Percentiles rank a stretch among this genome's conserved stretches.
Evolutionary conservation across 495 filamentous ascomycete genomes (phyloP).

Genomic region (Hypoxylon cercidicola): DNA sequence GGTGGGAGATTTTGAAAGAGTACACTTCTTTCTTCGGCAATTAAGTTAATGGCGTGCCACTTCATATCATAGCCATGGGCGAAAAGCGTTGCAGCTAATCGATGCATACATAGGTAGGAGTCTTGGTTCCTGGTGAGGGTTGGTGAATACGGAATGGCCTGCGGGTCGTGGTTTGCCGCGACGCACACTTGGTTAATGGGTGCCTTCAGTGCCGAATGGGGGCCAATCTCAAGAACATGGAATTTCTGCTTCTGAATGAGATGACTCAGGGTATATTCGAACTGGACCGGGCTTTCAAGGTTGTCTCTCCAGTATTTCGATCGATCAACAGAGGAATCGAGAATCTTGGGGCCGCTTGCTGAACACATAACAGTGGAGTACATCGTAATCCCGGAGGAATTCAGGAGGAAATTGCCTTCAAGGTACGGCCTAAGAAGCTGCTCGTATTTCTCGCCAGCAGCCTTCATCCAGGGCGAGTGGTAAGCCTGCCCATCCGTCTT

Average conservation of each 20-base stretch:
- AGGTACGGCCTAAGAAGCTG: slow-evolving; percentile 21
- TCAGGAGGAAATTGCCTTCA: neutral
- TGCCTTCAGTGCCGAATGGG: neutral
- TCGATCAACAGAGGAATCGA: too few species aligned
- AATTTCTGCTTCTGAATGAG: neutral
- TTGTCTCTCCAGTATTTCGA: slow-evolving; percentile 10
- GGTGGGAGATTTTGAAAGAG: slow-evolving; percentile 45
- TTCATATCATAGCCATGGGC: slow-evolving; percentile 44
- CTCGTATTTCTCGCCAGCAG: slow-evolving; percentile 41
- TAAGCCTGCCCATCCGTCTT: slow-evolving; percentile 49
- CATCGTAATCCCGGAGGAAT: neutral
- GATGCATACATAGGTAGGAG: slow-evolving; percentile 19
- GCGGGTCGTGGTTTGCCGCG: neutral
- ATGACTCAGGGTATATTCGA: neutral
- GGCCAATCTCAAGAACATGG: neutral
- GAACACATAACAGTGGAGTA: neutral
- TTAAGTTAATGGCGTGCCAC: slow-evolving; percentile 15
- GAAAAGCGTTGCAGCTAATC: slow-evolving; percentile 50
- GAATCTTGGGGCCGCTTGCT: neutral
- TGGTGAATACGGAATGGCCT: too few species aligned
- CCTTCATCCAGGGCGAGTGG: slow-evolving; percentile 56
- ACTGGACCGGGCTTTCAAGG: neutral
- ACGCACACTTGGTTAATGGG: neutral
- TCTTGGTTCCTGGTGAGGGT: slow-evolving; percentile 24
- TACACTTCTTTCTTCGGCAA: neutral